These are phyloP conservation scores for Metarhizium humberi DNA, from an alignment of 2,329 filamentous ascomycete species.

Conservation along the genomic window DNA sequence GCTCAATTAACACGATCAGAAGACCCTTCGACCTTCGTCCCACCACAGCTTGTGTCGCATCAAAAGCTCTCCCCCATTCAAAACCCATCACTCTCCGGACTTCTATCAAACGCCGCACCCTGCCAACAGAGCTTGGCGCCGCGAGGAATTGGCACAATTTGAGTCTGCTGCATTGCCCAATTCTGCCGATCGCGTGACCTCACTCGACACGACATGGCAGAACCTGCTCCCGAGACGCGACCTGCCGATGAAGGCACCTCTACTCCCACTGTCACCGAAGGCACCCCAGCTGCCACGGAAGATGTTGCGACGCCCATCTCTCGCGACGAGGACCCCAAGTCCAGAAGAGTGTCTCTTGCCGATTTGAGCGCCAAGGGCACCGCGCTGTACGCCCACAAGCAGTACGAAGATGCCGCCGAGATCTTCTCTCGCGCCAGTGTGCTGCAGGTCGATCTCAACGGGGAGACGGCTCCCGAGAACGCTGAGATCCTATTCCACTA, in stretches of 20 bases:
- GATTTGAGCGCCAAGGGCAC: conserved; percentile 74
- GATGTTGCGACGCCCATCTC: conserved; percentile 15
- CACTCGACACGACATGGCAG: conserved; percentile 11
- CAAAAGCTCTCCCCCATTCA: background rate
- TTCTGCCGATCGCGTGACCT: background rate
- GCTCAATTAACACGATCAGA: background rate
- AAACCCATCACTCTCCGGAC: background rate
- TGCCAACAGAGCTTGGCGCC: background rate
- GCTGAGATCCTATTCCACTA: conserved; percentile 93
- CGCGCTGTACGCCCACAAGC: conserved; percentile 79
- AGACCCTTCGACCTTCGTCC: too few species aligned
- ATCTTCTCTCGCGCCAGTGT: conserved; percentile 82
- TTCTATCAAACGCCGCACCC: background rate
- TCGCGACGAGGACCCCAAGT: conserved; percentile 35
- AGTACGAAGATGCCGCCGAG: conserved; percentile 78
- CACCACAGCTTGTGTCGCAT: background rate
- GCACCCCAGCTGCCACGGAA: conserved; percentile 8
- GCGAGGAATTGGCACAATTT: background rate
- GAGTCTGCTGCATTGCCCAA: background rate
- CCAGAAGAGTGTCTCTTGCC: conserved; percentile 56
- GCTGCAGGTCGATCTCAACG: conserved; percentile 83
- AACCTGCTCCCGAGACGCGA: conserved; percentile 12
- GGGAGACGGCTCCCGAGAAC: conserved; percentile 83
- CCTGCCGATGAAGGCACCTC: conserved; percentile 8
- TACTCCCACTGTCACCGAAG: conserved; percentile 4